Evolutionary conservation across 106 monocot species (phyloP), one percentile per base, ranked within the genome.

Genomic region (Dactylorhiza incarnata): DNA sequence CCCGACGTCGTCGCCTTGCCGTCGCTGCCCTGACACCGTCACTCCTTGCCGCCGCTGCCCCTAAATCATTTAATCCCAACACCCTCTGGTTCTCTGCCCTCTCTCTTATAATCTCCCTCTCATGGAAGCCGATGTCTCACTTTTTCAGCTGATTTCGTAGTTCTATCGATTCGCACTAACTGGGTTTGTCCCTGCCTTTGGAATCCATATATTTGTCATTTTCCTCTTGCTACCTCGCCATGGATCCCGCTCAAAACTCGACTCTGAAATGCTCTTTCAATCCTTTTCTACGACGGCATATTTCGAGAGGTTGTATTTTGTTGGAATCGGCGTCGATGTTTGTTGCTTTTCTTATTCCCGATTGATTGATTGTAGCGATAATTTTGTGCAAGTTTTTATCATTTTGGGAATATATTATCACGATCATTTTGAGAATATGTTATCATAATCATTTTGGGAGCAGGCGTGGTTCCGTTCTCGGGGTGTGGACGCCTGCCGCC

Each of bases 91-190:
- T 61, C 37, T 67, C 68, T 15, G 44, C 54, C n/a, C 25, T 37
- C 49, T 58, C 59, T 73, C 25, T 46, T n/a, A 48, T 17, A 26
- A 26, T 25, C 46, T 13, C 68, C 49, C 13, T 70, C 74, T 78
- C 79, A 80, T 80, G 80, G 80, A 73, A 75, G 74, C 80, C 5
- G 80, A 80, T 75, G 80, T 80, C 67, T 80, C 74, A 46, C 50
- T 80, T 6, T 22, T 26, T 14, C 58, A 37, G n/a, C 45, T 62
- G 51, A 24, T 65, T 24, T 44, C 8, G 48, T 22, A 49, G 19
- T 49, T 48, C 23, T 3, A 16, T 72, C 72, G 48, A 72, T 72
- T n/a, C 22, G 48, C 11, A 49, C 11, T 20, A 22, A 17, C 72
- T 48, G 49, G 72, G 72, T 72, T 20, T 47, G 37, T 11, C 68